phyloP scores from a whole-genome alignment of 2,329 filamentous ascomycete genomes.

The Calonectria multiphialidica region DNA sequence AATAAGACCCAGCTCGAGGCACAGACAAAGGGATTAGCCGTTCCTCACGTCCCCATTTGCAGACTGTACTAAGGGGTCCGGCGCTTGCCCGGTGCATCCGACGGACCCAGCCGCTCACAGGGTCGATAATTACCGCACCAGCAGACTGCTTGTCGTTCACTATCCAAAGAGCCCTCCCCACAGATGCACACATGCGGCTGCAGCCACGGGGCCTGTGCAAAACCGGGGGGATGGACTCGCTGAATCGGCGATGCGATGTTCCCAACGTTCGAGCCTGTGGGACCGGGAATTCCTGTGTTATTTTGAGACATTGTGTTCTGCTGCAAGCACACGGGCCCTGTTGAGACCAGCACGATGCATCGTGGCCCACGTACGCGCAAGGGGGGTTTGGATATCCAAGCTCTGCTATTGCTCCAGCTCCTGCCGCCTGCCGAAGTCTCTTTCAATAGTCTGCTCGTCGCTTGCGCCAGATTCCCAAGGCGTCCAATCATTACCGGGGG shows the following conservation, averaged over 20 bases:
- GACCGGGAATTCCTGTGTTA: neutral
- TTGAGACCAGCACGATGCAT: neutral
- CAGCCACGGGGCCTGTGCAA: neutral
- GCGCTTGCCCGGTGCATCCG: slow-evolving; percentile 3
- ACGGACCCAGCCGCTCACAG: neutral
- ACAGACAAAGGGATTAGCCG: neutral
- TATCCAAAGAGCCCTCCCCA: neutral
- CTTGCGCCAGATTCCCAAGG: neutral
- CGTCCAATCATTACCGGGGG: neutral
- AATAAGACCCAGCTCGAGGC: neutral
- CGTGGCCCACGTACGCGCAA: neutral
- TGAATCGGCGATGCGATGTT: neutral
- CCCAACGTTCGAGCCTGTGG: neutral
- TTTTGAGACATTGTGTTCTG: neutral
- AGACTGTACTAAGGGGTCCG: neutral
- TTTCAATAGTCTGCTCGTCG: slow-evolving; percentile 1
- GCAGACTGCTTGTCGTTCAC: neutral
- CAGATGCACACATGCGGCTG: neutral
- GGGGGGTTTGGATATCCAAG: neutral
- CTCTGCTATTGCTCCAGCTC: neutral
- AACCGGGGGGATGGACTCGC: neutral
- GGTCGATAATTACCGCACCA: neutral
- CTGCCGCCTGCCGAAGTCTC: neutral
- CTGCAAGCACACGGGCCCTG: neutral
- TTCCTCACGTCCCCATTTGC: neutral